phyloP scores from a whole-genome alignment of 352 stramenopile genomes.

The Phytophthora multivora region DNA sequence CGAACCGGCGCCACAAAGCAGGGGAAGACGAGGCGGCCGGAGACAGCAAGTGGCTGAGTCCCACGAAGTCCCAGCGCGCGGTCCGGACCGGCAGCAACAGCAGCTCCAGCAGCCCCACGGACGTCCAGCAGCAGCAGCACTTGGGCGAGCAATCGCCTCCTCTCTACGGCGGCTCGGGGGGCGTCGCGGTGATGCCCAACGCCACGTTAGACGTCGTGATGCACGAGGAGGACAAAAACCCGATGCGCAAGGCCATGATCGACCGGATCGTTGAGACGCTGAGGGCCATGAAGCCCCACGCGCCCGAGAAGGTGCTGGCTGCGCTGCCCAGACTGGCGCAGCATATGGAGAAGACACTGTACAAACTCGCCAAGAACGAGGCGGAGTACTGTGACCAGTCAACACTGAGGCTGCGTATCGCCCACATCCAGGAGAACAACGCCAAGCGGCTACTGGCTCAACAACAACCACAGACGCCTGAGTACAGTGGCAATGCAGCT shows the following conservation, averaged over 20 bases:
- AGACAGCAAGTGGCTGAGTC: conserved; percentile 49
- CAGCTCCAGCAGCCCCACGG: conserved; percentile 48
- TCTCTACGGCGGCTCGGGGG: conserved; percentile 3
- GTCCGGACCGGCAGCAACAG: conserved; percentile 31
- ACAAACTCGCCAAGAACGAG: conserved; percentile 75
- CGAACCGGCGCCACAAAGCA: conserved; percentile 64
- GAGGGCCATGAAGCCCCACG: conserved; percentile 93
- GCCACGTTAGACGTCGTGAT: conserved; percentile 14
- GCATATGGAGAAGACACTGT: conserved; percentile 95
- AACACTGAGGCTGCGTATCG: conserved; percentile 94
- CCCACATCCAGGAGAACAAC: conserved; percentile 79
- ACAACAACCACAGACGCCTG: conserved; percentile 25
- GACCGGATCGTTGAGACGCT: conserved; percentile 91
- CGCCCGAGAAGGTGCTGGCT: conserved; percentile 93
- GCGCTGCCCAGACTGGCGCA: conserved; percentile 96
- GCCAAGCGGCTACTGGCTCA: conserved; percentile 69
- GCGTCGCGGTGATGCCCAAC: conserved; percentile 15
- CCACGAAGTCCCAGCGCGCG: conserved; percentile 32
- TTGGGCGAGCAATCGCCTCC: conserved; percentile 21
- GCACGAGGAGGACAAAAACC: conserved; percentile 41
- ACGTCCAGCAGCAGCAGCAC: conserved; percentile 40
- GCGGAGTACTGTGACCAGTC: conserved; percentile 92
- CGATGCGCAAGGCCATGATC: conserved; percentile 53
- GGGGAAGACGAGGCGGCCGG: conserved; percentile 59
- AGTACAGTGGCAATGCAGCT: conserved; percentile 15